A percentile compares a stretch with the other conserved stretches of the same genome.
Conservation (phyloP, 768 basidiomycete genomes). For the Suillus cothurnatus region DNA sequence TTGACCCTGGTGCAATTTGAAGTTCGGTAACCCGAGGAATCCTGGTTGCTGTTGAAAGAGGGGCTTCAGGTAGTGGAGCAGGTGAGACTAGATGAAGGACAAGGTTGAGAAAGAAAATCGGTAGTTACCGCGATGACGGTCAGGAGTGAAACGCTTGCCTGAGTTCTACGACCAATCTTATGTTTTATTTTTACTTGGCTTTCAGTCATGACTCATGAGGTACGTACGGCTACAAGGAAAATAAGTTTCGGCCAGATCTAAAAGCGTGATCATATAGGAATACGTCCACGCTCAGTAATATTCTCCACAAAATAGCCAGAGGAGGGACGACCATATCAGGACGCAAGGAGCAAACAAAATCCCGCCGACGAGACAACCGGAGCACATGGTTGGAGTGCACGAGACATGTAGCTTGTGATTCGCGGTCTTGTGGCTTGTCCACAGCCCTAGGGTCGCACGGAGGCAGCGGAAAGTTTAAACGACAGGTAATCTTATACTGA, state of each 20-base stretch:
- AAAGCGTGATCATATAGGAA: background rate
- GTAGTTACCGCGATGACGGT: slow-evolving; percentile 14
- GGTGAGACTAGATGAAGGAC: background rate
- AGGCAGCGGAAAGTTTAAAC: background rate
- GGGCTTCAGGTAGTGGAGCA: slow-evolving; percentile 1
- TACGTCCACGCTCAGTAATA: slow-evolving; percentile 2
- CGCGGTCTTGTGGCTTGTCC: background rate
- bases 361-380: slow-evolving; percentile 6
- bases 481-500: background rate
- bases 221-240: slow-evolving; percentile 4
- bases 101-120: slow-evolving; percentile 7
- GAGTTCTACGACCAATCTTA: slow-evolving; percentile 9
- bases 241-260: background rate
- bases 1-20: slow-evolving; percentile 33
- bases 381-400: slow-evolving; percentile 13
- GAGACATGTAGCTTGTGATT: background rate
- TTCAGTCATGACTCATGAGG: slow-evolving; percentile 2
- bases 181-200: slow-evolving; percentile 12
- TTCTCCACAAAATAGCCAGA: background rate
- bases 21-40: slow-evolving; percentile 15
- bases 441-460: background rate
- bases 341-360: background rate
- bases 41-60: background rate
- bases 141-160: slow-evolving; percentile 7
- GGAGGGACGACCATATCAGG: slow-evolving; percentile 10